These are phyloP conservation scores for Trichoderma guizhouense DNA, from an alignment of 2,329 filamentous ascomycete species.

Conservation along the genomic window DNA sequence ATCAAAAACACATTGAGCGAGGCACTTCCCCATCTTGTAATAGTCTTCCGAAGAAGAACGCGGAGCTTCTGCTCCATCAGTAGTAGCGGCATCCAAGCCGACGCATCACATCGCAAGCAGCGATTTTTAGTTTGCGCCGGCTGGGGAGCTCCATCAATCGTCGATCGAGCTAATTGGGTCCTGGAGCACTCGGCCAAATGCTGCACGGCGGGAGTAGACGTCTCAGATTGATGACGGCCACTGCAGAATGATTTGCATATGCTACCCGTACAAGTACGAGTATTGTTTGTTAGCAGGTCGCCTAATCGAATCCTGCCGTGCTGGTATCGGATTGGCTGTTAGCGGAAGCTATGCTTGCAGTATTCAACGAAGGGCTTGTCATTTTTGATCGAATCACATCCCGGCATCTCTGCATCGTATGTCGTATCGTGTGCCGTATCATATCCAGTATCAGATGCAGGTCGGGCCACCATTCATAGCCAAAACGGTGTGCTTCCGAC, in stretches of 20 bases:
- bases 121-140: neutral
- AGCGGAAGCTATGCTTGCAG: neutral
- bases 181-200: neutral
- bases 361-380: neutral
- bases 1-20: neutral
- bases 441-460: neutral
- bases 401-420: neutral
- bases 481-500: neutral
- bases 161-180: slow-evolving; percentile 1
- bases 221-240: neutral
- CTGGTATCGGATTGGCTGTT: neutral
- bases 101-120: neutral
- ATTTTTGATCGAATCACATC: neutral
- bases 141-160: slow-evolving; percentile 3
- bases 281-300: neutral
- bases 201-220: neutral
- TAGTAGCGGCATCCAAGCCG: slow-evolving; percentile 1
- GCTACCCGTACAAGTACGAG: neutral
- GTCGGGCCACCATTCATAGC: neutral
- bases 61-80: slow-evolving; percentile 9
- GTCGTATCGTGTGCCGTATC: neutral
- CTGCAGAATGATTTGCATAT: neutral
- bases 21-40: neutral
- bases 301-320: neutral
- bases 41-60: neutral